Evolutionary conservation across 768 basidiomycete genomes (phyloP).

Genomic region (Boletus vermiculosoides): DNA sequence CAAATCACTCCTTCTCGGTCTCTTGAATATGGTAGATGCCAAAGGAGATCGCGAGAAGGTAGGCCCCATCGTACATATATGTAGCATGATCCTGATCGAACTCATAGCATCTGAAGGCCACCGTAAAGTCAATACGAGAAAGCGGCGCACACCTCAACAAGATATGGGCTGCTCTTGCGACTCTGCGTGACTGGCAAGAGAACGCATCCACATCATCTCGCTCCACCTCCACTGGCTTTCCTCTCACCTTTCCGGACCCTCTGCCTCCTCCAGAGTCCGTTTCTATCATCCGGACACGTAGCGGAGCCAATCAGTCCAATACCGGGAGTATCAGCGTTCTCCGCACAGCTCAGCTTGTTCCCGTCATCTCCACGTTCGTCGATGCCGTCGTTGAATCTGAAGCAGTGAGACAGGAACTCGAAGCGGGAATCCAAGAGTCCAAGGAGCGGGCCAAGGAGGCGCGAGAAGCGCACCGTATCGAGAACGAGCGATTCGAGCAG

Average conservation of each 20-base stretch:
- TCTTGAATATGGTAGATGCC: conserved; percentile 53
- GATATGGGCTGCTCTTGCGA: conserved; percentile 57
- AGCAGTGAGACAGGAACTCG: conserved; percentile 57
- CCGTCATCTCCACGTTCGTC: conserved; percentile 60
- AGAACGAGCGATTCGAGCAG: conserved; percentile 31
- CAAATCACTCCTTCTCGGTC: conserved; percentile 59
- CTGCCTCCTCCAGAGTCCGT: conserved; percentile 48
- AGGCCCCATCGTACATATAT: neutral
- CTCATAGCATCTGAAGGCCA: conserved; percentile 27
- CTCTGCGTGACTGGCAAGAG: conserved; percentile 41
- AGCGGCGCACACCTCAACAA: conserved; percentile 57
- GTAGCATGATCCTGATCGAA: neutral
- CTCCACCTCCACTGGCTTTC: conserved; percentile 7
- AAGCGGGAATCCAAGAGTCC: conserved; percentile 51
- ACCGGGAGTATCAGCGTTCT: conserved; percentile 35
- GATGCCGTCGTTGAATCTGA: conserved; percentile 47
- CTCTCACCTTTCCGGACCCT: conserved; percentile 54
- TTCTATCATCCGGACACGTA: conserved; percentile 47
- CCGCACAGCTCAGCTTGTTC: conserved; percentile 61
- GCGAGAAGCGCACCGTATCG: conserved; percentile 43
- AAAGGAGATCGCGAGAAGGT: conserved; percentile 41
- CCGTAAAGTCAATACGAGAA: conserved; percentile 52
- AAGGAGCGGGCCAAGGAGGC: conserved; percentile 54
- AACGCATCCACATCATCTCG: conserved; percentile 18
- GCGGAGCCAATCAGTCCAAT: conserved; percentile 32